These are phyloP conservation scores for Mortierella sp. DNA, from an alignment of 371 early-diverging fungal species.

Conservation along the genomic window DNA sequence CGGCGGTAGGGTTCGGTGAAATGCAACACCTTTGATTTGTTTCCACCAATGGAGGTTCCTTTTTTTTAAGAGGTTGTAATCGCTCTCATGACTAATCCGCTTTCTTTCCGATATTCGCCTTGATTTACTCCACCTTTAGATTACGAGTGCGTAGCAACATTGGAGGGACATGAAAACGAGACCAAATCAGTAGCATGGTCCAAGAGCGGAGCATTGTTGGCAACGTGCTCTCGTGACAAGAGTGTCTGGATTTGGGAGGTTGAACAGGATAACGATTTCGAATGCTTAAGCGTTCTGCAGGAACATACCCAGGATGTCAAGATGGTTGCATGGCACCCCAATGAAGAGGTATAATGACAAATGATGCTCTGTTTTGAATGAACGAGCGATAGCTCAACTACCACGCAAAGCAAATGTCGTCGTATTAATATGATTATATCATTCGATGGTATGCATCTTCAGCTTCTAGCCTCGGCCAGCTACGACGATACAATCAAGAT, in stretches of 20 bases:
- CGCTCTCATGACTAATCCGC: slow-evolving; percentile 17
- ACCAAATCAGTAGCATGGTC: slow-evolving; percentile 95
- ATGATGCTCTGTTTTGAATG: not conserved
- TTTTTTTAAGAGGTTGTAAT: not conserved
- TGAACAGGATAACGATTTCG: slow-evolving; percentile 88
- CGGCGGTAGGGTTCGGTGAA: slow-evolving; percentile 48
- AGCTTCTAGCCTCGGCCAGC: slow-evolving; percentile 88
- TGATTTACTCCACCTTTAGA: slow-evolving; percentile 54
- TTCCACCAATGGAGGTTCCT: not conserved
- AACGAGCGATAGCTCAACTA: not conserved
- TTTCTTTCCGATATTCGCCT: not conserved
- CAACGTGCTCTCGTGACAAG: slow-evolving; percentile 96
- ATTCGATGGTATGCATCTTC: not conserved
- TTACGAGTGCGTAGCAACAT: slow-evolving; percentile 92
- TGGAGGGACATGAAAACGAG: slow-evolving; percentile 99
- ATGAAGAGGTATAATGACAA: slow-evolving; percentile 67
- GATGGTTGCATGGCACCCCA: slow-evolving; percentile 93
- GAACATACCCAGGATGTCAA: slow-evolving; percentile 98
- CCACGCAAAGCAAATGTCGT: not conserved
- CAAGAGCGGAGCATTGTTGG: slow-evolving; percentile 82
- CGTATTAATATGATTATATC: not conserved
- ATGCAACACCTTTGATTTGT: no score
- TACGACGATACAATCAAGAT: slow-evolving; percentile 97
- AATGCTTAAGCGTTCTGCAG: slow-evolving; percentile 93
- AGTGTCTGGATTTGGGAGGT: slow-evolving; percentile 99